A percentile compares a stretch with the other conserved stretches of the same genome.
phyloP scores from a whole-genome alignment of 2,329 filamentous ascomycete species.

The Colletotrichum navitas region DNA sequence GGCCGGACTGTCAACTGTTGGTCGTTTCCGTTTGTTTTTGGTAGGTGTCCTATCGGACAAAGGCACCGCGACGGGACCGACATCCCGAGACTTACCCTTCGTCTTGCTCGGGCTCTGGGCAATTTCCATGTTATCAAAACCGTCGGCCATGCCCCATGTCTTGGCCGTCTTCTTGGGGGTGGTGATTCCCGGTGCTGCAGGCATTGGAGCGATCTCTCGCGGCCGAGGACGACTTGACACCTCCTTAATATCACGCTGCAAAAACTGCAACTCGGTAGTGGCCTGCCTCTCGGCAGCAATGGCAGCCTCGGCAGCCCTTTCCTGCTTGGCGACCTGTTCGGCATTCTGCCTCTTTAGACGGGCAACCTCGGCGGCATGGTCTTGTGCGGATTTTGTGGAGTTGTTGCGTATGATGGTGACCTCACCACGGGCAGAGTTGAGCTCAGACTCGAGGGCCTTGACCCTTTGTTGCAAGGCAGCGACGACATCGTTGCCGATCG shows the following conservation, averaged over 20 bases:
- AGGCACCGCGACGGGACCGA: slow-evolving; percentile 58
- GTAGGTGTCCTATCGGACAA: slow-evolving; percentile 71
- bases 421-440: slow-evolving; percentile 76
- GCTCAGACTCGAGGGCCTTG: slow-evolving; percentile 65
- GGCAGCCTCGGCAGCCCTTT: slow-evolving; percentile 74
- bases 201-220: slow-evolving; percentile 54
- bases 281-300: slow-evolving; percentile 74
- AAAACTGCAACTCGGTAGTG: slow-evolving; percentile 78
- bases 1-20: slow-evolving; percentile 74
- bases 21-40: slow-evolving; percentile 78
- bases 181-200: slow-evolving; percentile 45
- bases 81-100: slow-evolving; percentile 56
- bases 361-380: slow-evolving; percentile 73
- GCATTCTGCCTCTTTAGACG: slow-evolving; percentile 72
- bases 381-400: slow-evolving; percentile 70
- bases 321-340: slow-evolving; percentile 73
- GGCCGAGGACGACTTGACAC: slow-evolving; percentile 62
- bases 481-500: slow-evolving; percentile 53
- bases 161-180: slow-evolving; percentile 73
- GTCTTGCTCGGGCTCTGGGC: slow-evolving; percentile 66
- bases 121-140: slow-evolving; percentile 78
- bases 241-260: slow-evolving; percentile 78
- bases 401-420: slow-evolving; percentile 81
- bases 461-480: slow-evolving; percentile 66
- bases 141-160: slow-evolving; percentile 74